Evolutionary conservation across 1,139 yeast species (phyloP).

Genomic region (Geotrichum cucujoidarum): DNA sequence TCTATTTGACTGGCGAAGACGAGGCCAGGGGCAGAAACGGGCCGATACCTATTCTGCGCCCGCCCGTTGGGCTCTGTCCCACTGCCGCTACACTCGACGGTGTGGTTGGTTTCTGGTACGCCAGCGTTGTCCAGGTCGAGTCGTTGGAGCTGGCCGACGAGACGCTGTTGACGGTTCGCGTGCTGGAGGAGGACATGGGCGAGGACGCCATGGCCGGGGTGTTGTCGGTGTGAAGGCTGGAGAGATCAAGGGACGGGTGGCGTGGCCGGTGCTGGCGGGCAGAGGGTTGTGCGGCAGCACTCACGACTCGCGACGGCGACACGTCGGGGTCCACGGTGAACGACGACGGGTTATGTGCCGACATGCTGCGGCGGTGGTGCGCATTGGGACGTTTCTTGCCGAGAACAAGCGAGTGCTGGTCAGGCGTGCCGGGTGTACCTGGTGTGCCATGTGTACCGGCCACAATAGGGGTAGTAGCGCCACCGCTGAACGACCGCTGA

Average conservation of each 20-base stretch:
- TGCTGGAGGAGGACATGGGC: constrained; percentile 2
- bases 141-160: constrained; percentile 2
- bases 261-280: not conserved
- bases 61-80: not conserved
- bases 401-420: not conserved
- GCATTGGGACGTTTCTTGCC: no score
- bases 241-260: constrained; percentile 3
- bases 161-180: constrained; percentile 1
- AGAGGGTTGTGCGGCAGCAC: no score
- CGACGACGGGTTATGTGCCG: not conserved
- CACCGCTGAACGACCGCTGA: no score
- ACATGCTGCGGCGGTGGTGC: not conserved
- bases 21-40: constrained; percentile 6
- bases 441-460: not conserved
- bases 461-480: no score
- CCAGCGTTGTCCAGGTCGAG: constrained; percentile 3
- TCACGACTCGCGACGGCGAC: no score
- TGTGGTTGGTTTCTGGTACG: not conserved
- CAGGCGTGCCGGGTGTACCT: not conserved
- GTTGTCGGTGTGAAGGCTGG: not conserved
- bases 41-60: constrained; percentile 8
- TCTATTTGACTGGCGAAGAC: constrained; percentile 26
- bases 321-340: not conserved
- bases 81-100: not conserved
- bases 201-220: not conserved